Evolutionary conservation across 208 protist species (phyloP), one percentile per base, ranked within the genome.

Genomic region (Acanthamoeba sp.): DNA sequence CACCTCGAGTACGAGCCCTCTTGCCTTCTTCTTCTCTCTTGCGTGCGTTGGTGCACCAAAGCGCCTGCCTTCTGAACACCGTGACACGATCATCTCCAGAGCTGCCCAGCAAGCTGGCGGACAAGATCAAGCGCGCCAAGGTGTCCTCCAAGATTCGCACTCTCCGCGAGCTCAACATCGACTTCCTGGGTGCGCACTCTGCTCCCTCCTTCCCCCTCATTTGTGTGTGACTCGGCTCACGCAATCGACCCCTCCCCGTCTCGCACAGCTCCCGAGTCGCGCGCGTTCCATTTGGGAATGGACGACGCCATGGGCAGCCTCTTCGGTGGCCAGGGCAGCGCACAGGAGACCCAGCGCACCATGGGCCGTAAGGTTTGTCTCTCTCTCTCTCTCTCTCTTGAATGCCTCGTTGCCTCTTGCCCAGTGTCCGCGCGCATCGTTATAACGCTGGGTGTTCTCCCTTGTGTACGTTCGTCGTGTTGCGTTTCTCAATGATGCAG

Each of bases 261-360:
- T 24, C 52, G 52, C 52, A 40, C 32, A 85, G 76, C 42, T 18
- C 45, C 45, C 76, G 76, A 85, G 76, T 85, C 76, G 24, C 76
- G 45, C 36, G 76, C 20, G 45, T 85, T 85, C 76, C 76, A 85
- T 20, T 38, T 85, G 32, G 76, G 45, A 9, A 57, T 55, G 36
- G 42, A 45, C 7, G 40, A 85, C 12, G 32, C 27, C 36, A 18
- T 85, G 16, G 45, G 22, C 36, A 45, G 76, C 45, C 76, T 85
- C 42, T 85, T 85, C 52, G 76, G 42, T 38, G 42, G 36, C 12
- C 1, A 85, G 36, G 76, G 45, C 76, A 52, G 18, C 45, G 42
- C 36, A 52, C 76, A 85, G 76, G 40, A 45, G 4, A 57, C 36
- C n/a, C 42, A 85, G 1, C 76, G 45, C 36, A 52, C 24, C 42